These are phyloP conservation scores for Zea luxurians DNA, from an alignment of 176 grass and related monocot species.

Conservation along the genomic window DNA sequence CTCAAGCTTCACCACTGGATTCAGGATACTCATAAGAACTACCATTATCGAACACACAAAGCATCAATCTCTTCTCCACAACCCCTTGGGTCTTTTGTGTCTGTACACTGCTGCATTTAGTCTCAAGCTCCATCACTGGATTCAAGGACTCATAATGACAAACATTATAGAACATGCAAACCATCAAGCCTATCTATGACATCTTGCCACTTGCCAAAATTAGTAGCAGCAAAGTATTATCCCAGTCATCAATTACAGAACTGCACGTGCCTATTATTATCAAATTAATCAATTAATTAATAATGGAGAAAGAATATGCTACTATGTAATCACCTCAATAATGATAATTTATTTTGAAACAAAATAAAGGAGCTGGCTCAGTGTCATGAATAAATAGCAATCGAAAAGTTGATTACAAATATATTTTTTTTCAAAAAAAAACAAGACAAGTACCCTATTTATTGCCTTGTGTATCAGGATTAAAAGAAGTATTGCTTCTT, in stretches of 20 bases:
- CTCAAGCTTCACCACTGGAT: background rate
- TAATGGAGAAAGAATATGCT: slow-evolving; percentile 1
- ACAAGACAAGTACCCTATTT: background rate
- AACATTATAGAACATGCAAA: background rate
- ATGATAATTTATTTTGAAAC: slow-evolving; percentile 24
- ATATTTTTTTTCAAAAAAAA: background rate
- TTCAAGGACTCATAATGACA: background rate
- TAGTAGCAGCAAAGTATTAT: background rate
- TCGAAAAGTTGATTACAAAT: background rate
- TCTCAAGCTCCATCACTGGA: background rate
- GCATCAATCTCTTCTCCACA: background rate
- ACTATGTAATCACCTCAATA: background rate
- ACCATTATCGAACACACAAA: background rate
- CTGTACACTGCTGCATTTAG: background rate
- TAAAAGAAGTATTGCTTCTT: background rate
- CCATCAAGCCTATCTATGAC: background rate
- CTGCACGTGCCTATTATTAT: background rate
- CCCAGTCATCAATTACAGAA: background rate
- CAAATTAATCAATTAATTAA: background rate
- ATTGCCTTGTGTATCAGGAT: background rate
- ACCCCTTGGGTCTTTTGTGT: background rate
- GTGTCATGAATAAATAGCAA: background rate
- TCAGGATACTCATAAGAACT: background rate
- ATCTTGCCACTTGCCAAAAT: background rate
- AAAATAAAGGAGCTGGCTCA: background rate